Evolutionary conservation across 768 basidiomycete species (phyloP).

Genomic region (Amanita fuliginea): DNA sequence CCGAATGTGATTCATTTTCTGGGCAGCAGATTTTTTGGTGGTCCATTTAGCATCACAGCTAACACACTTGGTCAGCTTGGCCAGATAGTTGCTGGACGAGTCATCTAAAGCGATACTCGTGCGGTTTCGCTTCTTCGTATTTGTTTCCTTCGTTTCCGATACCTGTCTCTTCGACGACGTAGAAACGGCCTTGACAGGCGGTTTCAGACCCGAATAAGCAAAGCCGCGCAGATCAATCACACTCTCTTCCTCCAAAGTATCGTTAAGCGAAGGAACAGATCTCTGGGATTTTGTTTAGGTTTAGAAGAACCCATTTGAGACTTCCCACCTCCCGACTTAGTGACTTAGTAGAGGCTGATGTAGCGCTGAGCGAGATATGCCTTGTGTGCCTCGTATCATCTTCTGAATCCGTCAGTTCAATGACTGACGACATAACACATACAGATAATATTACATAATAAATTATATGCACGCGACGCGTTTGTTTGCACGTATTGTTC

Average conservation of each 20-base stretch:
- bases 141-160: slow-evolving; percentile 1
- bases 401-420: slow-evolving; percentile 15
- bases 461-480: slow-evolving; percentile 5
- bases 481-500: slow-evolving; percentile 1
- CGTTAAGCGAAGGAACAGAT: background rate
- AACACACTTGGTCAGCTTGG: slow-evolving; percentile 44
- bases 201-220: background rate
- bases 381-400: background rate
- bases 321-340: background rate
- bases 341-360: background rate
- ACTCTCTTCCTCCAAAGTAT: background rate
- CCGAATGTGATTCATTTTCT: slow-evolving; percentile 60
- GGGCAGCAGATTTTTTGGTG: slow-evolving; percentile 44
- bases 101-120: slow-evolving; percentile 17
- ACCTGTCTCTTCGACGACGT: background rate
- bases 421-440: slow-evolving; percentile 3
- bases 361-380: background rate
- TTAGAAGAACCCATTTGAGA: background rate
- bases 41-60: slow-evolving; percentile 64
- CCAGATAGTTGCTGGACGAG: slow-evolving; percentile 36
- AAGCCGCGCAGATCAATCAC: background rate
- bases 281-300: background rate
- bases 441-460: background rate
- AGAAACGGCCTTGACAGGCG: background rate
- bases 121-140: slow-evolving; percentile 8